These are phyloP conservation scores for Pleochaeta shiraiana DNA, from an alignment of 2,329 filamentous ascomycete genomes.

Conservation along the genomic window DNA sequence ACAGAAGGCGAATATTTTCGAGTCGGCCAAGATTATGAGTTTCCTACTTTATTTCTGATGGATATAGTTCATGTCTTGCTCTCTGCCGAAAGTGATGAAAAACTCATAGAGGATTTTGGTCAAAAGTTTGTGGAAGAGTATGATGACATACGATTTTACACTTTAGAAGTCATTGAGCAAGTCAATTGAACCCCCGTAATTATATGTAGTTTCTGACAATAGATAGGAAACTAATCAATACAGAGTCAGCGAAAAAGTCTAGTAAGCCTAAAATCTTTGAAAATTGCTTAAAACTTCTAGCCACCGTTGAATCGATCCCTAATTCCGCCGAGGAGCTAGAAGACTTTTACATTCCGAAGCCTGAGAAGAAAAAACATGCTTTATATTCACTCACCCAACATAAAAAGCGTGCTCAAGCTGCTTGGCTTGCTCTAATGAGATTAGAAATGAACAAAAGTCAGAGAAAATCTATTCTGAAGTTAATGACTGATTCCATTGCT, in stretches of 20 bases:
- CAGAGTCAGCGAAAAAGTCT: constrained; percentile 14
- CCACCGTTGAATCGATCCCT: constrained; percentile 48
- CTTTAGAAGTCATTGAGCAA: constrained; percentile 52
- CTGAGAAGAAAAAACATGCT: constrained; percentile 43
- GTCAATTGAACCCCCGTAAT: constrained; percentile 14
- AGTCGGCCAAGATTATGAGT: constrained; percentile 40
- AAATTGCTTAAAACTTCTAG: constrained; percentile 38
- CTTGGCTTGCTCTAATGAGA: constrained; percentile 63
- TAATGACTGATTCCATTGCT: constrained; percentile 56
- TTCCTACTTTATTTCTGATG: constrained; percentile 44
- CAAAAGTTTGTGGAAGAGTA: constrained; percentile 59
- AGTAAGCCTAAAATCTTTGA: constrained; percentile 25
- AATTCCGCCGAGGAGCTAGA: constrained; percentile 41
- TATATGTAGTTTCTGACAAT: constrained; percentile 6
- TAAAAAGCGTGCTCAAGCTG: constrained; percentile 62
- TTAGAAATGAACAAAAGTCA: constrained; percentile 46
- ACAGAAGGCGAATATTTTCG: constrained; percentile 45
- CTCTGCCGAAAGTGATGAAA: constrained; percentile 30
- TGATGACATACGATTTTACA: constrained; percentile 70
- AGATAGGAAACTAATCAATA: constrained; percentile 19
- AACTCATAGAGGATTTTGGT: constrained; percentile 48
- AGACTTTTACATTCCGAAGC: constrained; percentile 42
- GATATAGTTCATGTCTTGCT: constrained; percentile 42
- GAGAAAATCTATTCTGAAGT: constrained; percentile 54
- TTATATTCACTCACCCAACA: constrained; percentile 45